A percentile compares a stretch with the other conserved stretches of the same genome.
These are phyloP conservation scores for Lasiosphaeriaceae sp. DNA, from an alignment of 495 filamentous ascomycete genomes.

Conservation along the genomic window DNA sequence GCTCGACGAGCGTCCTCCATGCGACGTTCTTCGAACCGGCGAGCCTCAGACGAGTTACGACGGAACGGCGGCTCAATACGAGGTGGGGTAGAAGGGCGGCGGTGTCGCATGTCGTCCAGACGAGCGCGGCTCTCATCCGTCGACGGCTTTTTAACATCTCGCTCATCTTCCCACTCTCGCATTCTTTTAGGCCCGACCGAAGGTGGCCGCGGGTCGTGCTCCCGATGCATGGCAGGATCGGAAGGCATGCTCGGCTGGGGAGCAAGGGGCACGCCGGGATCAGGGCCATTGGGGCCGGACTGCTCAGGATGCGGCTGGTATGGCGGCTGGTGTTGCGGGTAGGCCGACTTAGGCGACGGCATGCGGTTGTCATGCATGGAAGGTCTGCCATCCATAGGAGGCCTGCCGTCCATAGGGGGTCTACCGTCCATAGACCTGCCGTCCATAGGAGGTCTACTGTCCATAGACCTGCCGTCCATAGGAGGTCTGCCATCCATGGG, in stretches of 20 bases:
- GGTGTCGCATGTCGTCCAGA: constrained; percentile 76
- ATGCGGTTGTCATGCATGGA: constrained; percentile 72
- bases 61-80: constrained; percentile 54
- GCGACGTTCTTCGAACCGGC: constrained; percentile 53
- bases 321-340: constrained; percentile 73
- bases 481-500: constrained; percentile 53
- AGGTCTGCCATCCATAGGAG: constrained; percentile 49
- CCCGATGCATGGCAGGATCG: constrained; percentile 60
- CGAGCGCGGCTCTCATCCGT: constrained; percentile 83
- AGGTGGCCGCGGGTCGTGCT: constrained; percentile 72
- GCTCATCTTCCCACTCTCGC: constrained; percentile 88
- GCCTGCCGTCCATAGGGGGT: constrained; percentile 55
- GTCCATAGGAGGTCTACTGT: constrained; percentile 42
- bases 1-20: constrained; percentile 37
- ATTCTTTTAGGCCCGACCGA: constrained; percentile 76
- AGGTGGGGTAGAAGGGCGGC: constrained; percentile 68
- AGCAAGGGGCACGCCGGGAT: constrained; percentile 67
- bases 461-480: not conserved
- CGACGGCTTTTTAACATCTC: constrained; percentile 74
- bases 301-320: constrained; percentile 63
- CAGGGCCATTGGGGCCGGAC: constrained; percentile 63
- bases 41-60: constrained; percentile 75
- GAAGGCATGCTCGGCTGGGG: constrained; percentile 71
- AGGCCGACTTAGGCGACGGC: constrained; percentile 76
- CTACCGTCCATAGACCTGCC: constrained; percentile 66